phyloP scores from a whole-genome alignment of 345 rosid species.

The Lagerstroemia speciosa region DNA sequence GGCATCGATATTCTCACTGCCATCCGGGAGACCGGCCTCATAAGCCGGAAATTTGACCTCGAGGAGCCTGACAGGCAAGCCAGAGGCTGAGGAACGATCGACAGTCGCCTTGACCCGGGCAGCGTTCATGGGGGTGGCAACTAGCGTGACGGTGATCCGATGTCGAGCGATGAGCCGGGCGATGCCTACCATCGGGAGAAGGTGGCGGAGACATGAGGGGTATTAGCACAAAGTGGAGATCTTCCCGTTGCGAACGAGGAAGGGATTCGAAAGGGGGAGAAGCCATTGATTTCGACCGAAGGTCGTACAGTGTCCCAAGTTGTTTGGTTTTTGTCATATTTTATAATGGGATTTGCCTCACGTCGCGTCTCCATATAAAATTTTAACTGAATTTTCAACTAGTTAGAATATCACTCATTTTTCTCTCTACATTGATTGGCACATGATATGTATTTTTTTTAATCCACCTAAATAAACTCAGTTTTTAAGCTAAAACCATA shows the following conservation, averaged over 20 bases:
- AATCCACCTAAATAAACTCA: too few relatives aligned
- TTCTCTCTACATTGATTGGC: too few relatives aligned
- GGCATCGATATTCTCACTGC: conserved; percentile 8
- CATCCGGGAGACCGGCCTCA: conserved; percentile 13
- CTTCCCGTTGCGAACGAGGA: not conserved
- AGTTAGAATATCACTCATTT: too few relatives aligned
- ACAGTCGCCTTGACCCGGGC: conserved; percentile 1
- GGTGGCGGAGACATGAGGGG: conserved; percentile 19
- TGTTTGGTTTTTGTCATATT: too few relatives aligned
- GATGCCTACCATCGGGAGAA: conserved; percentile 14
- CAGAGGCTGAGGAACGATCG: conserved; percentile 6
- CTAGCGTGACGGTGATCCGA: conserved; percentile 12
- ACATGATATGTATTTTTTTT: too few relatives aligned
- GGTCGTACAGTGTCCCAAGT: too few relatives aligned
- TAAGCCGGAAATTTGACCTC: conserved; percentile 6
- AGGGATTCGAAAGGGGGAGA: not conserved
- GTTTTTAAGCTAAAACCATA: too few relatives aligned
- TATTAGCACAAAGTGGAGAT: conserved; percentile 11
- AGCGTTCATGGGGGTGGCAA: conserved; percentile 17
- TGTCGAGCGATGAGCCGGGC: conserved; percentile 12
- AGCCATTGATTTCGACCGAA: too few relatives aligned
- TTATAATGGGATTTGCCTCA: too few relatives aligned
- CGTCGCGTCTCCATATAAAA: too few relatives aligned
- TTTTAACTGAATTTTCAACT: too few relatives aligned
- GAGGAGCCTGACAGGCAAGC: conserved; percentile 8